Evolutionary conservation across 2,329 filamentous ascomycete species (phyloP), one percentile per base, ranked within the genome.

Genomic region (Madurella mycetomatis): DNA sequence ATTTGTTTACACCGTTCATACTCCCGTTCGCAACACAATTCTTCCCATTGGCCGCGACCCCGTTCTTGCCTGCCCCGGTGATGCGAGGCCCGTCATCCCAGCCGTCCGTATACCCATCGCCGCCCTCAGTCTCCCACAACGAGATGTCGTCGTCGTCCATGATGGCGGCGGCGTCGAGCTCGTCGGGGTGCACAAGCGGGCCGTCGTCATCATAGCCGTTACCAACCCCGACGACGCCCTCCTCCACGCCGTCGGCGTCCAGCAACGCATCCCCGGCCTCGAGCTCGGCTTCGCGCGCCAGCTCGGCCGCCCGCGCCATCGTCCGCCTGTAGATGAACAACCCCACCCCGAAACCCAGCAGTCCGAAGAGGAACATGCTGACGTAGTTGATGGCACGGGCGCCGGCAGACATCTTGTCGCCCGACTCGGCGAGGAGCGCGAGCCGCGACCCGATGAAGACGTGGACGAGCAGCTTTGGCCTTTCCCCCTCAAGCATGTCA

Each of bases 361-460:
- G 65, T 47, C 82, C 81, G 30, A 90, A 88, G 54, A 92, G 70
- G 13, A 83, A 67, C 70, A 97, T 96, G 72, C 85, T 87, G 19
- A 86, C 70, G 69, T 95, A 96, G 72, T 94, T 95, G 64, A 97
- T 76, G 30, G 84, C 79, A 69, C 92, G 94, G 59, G 89, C 88
- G 59, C 80, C 79, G 2, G 80, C 72, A 56, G 88, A 85, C 92
- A 97, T 96, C 62, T 87, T 82, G 66, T 89, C 90, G 59, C 86
- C 88, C 53, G 83, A 81, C 64, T 95, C 88, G n/a, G 88, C 90
- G 34, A 99, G 83, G 49, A 86, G 77, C 43, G 90, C 90, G 15
- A 99, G 76, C 52, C 91, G 82, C 65, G 83, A 86, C 57, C 94
- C 94, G 65, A 99, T 90, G 73, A 96, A 99, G 63, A 95, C 84